Base-by-base conservation (phyloP, 1,284 basidiomycete species). In the Ganoderma sp. region DNA sequence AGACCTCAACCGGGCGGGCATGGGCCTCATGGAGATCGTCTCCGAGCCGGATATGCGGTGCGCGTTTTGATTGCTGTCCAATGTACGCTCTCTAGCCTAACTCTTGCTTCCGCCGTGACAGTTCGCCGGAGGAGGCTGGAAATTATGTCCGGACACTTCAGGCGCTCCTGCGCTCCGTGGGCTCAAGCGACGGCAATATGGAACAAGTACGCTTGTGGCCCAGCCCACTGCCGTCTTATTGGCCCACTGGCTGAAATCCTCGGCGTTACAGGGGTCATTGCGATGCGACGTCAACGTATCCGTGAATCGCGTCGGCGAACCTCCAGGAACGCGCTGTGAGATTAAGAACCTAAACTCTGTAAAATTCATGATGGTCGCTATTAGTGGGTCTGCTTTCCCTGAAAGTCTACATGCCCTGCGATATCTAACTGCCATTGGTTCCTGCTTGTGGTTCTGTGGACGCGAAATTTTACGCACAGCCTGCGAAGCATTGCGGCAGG, bases 311-410 rank as follows among this genome's bases (percentile, higher is more conserved):
- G 76, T 81, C 37, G 90, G 90, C 14, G 82, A 87, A 32, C 83
- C 88, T 0, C 88, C 83, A 15, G 96, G 96, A 0, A 96, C 92
- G 0, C 90, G 98, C 22, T 98, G 96, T 76, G 98, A 99, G 81
- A 90, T 99, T 76, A 99, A 99, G 82, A 99, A 99, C 76, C 84
- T 99, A 66, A 99, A 98, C 78, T 97, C 96, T 64, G 86, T 98
- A 59, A 89, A 89, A 68, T 96, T 93, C 78, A 91, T 97, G 81
- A 89, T 89, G 80, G 86, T 90, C 41, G 97, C 97, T 9, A 95
- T 99, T 61, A 87, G 95, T 97, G 71, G 59, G 89, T 83, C 83
- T 63, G 43, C 22, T 14, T n/a, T 59, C 32, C 58, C n/a, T 39
- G 22, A 37, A n/a, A 28, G 22, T 25, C 12, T 19, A 25, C 19